Conservation (phyloP, 2,329 filamentous ascomycete genomes). For the Cladorrhinum sp. region DNA sequence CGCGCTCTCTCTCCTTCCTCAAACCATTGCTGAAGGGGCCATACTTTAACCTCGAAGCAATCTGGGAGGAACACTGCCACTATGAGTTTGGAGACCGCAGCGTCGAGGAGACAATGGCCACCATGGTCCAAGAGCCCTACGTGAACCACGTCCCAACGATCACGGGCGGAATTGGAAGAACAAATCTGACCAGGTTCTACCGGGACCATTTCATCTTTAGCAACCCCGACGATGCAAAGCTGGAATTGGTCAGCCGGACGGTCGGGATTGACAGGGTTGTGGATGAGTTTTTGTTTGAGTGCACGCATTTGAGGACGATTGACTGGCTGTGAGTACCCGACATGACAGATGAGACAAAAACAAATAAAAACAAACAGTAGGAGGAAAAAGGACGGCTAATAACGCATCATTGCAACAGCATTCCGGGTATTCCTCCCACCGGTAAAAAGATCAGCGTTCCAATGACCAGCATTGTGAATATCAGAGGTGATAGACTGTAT, state of each 20-base stretch:
- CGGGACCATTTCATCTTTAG: slow-evolving; percentile 70
- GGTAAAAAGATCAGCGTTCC: slow-evolving; percentile 54
- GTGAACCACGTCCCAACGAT: slow-evolving; percentile 74
- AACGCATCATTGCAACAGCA: slow-evolving; percentile 34
- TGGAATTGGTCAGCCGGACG: slow-evolving; percentile 70
- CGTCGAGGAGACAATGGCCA: slow-evolving; percentile 73
- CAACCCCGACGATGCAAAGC: slow-evolving; percentile 63
- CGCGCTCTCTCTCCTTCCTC: slow-evolving; percentile 61
- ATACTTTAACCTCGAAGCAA: slow-evolving; percentile 68
- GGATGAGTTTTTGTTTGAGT: slow-evolving; percentile 65
- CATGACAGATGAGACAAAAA: background rate
- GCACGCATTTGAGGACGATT: slow-evolving; percentile 60
- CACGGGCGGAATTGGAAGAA: slow-evolving; percentile 67
- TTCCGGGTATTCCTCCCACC: slow-evolving; percentile 59
- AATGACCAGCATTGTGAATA: slow-evolving; percentile 62
- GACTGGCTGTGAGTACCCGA: slow-evolving; percentile 69
- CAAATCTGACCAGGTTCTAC: slow-evolving; percentile 64
- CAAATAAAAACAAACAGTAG: background rate
- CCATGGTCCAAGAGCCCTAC: slow-evolving; percentile 76
- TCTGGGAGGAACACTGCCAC: slow-evolving; percentile 76
- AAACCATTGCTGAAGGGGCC: slow-evolving; percentile 63
- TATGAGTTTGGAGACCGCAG: slow-evolving; percentile 68
- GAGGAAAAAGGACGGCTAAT: background rate
- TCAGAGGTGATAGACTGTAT: slow-evolving; percentile 64
- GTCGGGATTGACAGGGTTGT: slow-evolving; percentile 69